Evolutionary conservation across 1,284 basidiomycete genomes (phyloP), one percentile per base, ranked within the genome.

Genomic region (Cutaneotrichosporon daszewskae): DNA sequence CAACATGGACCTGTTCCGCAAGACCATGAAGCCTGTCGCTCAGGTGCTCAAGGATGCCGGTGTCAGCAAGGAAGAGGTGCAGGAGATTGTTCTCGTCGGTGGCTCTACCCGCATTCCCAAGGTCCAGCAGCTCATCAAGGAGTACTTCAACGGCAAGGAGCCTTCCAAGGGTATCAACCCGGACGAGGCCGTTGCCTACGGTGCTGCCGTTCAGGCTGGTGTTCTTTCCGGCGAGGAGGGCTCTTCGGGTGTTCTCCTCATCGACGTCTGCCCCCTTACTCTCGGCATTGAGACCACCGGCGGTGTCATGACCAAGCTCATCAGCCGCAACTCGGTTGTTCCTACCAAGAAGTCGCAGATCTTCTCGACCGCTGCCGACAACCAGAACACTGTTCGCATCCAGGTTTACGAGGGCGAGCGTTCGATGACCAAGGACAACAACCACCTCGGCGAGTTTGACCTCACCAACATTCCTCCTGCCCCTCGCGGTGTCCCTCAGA

Each of bases 331-430:
- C 81, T 97, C 95, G 59, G 95, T 91, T 43, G 88, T 98, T 59
- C 94, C 94, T 39, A 97, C 94, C 69, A 97, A 96, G 79, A 97
- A 97, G 79, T 90, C 90, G 20, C 90, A 97, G 77, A 85, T 94
- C 75, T 97, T 97, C 83, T 95, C 90, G 17, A 98, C 89, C 38
- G 88, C 87, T 36, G 86, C 87, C 49, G 89, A 94, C 72, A 94
- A 94, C 78, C 90, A 92, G 74, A 85, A 85, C 32, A 87, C 84
- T 27, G 88, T 92, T 55, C 72, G 87, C 47, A 92, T 94, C 71
- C 74, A 77, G 62, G 89, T 96, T 49, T 95, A 78, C 67, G 89
- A 95, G 78, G 90, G 91, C 71, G 90, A 95, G 75, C 87, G 90
- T 70, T 83, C 88, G 35, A 75, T 94, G 69, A 95, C 91, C 63